A percentile compares a stretch with the other conserved stretches of the same genome.
Evolutionary conservation across 805 yeast genomes (phyloP).

Genomic region (Ogataea corticis): DNA sequence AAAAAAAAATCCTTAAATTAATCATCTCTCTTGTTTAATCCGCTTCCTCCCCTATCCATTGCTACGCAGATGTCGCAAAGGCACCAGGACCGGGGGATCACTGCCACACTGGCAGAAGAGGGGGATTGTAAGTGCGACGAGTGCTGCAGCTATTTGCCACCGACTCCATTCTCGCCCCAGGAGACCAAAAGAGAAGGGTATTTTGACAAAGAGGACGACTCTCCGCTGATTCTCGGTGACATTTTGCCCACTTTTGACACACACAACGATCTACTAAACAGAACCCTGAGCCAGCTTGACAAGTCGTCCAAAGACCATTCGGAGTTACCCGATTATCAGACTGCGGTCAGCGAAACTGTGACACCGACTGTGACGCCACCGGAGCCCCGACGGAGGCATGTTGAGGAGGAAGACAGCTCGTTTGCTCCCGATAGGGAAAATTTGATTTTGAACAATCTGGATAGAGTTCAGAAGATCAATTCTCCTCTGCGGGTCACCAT

Average conservation of each 20-base stretch:
- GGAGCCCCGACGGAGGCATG: not conserved
- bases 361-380: not conserved
- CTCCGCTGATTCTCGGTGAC: constrained; percentile 40
- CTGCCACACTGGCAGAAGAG: constrained; percentile 5
- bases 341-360: constrained; percentile 14
- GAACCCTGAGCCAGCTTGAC: constrained; percentile 21
- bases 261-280: constrained; percentile 44
- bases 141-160: constrained; percentile 14
- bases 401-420: not conserved
- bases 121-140: constrained; percentile 15
- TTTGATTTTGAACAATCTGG: constrained; percentile 25
- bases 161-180: constrained; percentile 14
- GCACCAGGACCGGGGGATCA: not conserved
- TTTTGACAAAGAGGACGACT: constrained; percentile 14
- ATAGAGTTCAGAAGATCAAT: constrained; percentile 19
- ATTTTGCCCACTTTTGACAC: constrained; percentile 68
- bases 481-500: constrained; percentile 24
- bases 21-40: no score
- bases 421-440: constrained; percentile 18
- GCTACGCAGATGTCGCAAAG: no score
- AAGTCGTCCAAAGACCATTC: constrained; percentile 5
- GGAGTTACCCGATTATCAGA: constrained; percentile 17
- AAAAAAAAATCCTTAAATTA: no score
- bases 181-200: constrained; percentile 9
- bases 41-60: no score